Percentiles rank a stretch among this genome's conserved stretches.
phyloP scores from a whole-genome alignment of 768 basidiomycete genomes.

The Russula lepida region DNA sequence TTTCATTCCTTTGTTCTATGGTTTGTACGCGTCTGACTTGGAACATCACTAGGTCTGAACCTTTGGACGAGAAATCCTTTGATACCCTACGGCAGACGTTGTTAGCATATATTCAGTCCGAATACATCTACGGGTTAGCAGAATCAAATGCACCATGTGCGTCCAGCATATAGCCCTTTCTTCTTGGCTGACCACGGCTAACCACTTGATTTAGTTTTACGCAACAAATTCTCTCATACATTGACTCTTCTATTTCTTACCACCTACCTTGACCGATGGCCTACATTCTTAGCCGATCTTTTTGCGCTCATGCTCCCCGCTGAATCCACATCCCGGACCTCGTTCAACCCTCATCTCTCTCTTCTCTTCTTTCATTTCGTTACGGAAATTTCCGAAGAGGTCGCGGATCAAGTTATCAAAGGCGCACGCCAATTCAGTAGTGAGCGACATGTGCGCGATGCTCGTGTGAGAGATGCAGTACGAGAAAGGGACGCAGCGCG shows the following conservation, averaged over 20 bases:
- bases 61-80: slow-evolving; percentile 62
- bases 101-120: slow-evolving; percentile 75
- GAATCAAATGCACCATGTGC: slow-evolving; percentile 76
- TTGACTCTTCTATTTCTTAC: slow-evolving; percentile 82
- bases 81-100: slow-evolving; percentile 67
- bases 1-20: not conserved
- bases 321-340: slow-evolving; percentile 45
- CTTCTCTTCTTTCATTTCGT: slow-evolving; percentile 87
- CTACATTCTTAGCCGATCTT: slow-evolving; percentile 73
- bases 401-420: slow-evolving; percentile 93
- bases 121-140: slow-evolving; percentile 79
- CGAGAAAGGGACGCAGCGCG: slow-evolving; percentile 80
- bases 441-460: slow-evolving; percentile 73
- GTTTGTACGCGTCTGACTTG: not conserved
- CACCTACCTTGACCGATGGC: slow-evolving; percentile 81
- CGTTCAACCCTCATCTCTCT: slow-evolving; percentile 77
- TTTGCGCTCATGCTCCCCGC: slow-evolving; percentile 63
- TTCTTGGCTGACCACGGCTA: slow-evolving; percentile 5
- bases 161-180: slow-evolving; percentile 28
- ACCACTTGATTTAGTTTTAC: slow-evolving; percentile 49
- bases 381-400: slow-evolving; percentile 91
- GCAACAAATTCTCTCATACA: slow-evolving; percentile 93
- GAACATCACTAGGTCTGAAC: slow-evolving; percentile 44
- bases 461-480: slow-evolving; percentile 79
- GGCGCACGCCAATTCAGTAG: slow-evolving; percentile 67